Percentiles rank a stretch among this genome's conserved stretches.
Conservation (phyloP, 2,329 filamentous ascomycete genomes). For the Seiridium cupressi region DNA sequence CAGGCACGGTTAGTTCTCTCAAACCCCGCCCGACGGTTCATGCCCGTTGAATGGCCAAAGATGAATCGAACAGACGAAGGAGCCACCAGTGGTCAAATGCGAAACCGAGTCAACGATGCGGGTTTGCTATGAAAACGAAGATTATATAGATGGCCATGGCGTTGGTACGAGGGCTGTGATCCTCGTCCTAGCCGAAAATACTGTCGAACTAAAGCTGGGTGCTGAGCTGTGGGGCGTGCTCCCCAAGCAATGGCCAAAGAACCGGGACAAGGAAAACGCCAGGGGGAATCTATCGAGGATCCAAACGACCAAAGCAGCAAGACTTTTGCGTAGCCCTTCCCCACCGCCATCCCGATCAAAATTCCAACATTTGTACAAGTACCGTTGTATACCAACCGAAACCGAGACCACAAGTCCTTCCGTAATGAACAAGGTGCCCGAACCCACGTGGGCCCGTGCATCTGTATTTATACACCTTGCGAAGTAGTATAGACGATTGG, state of each 20-base stretch:
- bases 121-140: background rate
- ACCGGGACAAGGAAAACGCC: conserved; percentile 15
- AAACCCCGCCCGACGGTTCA: no score
- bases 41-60: no score
- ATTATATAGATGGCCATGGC: conserved; percentile 24
- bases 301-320: conserved; percentile 15
- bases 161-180: conserved; percentile 20
- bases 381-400: conserved; percentile 16
- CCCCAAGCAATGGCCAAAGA: conserved; percentile 21
- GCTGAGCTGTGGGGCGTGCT: conserved; percentile 20
- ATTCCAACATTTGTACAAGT: conserved; percentile 25
- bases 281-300: conserved; percentile 28
- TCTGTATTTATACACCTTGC: conserved; percentile 32
- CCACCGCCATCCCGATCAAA: conserved; percentile 16
- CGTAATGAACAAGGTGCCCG: background rate
- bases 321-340: conserved; percentile 20
- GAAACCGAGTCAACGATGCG: no score
- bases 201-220: conserved; percentile 22
- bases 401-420: conserved; percentile 1
- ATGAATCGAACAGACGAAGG: no score
- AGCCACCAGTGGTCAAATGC: no score
- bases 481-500: conserved; percentile 13
- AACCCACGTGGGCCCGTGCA: background rate
- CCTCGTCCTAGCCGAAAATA: conserved; percentile 19
- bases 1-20: no score